Evolutionary conservation across 495 filamentous ascomycete species (phyloP).

Genomic region (Xeromyces bisporus): DNA sequence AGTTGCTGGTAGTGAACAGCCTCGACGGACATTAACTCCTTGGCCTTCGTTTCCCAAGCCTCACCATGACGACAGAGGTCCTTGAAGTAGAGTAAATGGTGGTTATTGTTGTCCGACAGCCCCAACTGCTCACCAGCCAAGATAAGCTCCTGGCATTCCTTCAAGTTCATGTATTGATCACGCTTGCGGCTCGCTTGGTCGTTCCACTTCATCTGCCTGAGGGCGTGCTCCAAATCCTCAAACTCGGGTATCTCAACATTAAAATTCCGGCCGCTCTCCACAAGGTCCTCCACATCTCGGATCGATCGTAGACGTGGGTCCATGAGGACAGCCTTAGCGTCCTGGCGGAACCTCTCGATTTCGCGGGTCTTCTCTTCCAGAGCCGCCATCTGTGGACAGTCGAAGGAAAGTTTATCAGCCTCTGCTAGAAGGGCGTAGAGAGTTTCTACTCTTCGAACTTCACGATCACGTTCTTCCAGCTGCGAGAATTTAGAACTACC

Average conservation of each 20-base stretch:
- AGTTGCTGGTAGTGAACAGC: conserved; percentile 84
- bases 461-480: conserved; percentile 73
- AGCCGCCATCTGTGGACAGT: conserved; percentile 79
- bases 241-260: conserved; percentile 93
- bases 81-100: conserved; percentile 55
- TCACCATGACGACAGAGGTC: conserved; percentile 61
- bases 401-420: conserved; percentile 82
- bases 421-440: conserved; percentile 68
- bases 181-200: conserved; percentile 54
- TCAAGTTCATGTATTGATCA: conserved; percentile 44
- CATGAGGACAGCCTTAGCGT: conserved; percentile 51
- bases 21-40: conserved; percentile 82
- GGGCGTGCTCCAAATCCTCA: conserved; percentile 59
- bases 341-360: conserved; percentile 73
- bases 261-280: conserved; percentile 73
- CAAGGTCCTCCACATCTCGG: conserved; percentile 69
- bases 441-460: conserved; percentile 80
- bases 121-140: conserved; percentile 55
- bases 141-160: conserved; percentile 65
- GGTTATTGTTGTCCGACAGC: conserved; percentile 61
- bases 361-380: conserved; percentile 75
- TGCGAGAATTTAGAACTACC: conserved; percentile 62
- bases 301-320: conserved; percentile 42
- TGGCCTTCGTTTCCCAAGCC: conserved; percentile 84
- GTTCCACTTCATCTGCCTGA: conserved; percentile 80